These are phyloP conservation scores for Dysphania ambrosioides DNA, from an alignment of 148 eudicot species.

Conservation along the genomic window DNA sequence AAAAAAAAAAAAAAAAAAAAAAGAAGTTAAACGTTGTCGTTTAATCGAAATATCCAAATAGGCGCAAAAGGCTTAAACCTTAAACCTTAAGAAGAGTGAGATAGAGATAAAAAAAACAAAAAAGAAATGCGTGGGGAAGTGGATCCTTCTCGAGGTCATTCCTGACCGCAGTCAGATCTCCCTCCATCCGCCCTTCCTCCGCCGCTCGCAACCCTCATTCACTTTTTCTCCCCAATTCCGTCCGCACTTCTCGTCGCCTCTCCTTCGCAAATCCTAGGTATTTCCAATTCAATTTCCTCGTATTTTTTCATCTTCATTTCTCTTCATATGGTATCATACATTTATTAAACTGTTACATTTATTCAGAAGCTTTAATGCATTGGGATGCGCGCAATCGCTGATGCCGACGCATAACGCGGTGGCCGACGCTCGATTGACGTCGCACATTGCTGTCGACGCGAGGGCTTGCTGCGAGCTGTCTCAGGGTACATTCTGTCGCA, in stretches of 20 bases:
- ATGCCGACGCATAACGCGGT: conserved; percentile 51
- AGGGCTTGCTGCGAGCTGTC: conserved; percentile 68
- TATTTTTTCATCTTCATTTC: neutral
- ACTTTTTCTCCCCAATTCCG: conserved; percentile 20
- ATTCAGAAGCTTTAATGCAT: conserved; percentile 33
- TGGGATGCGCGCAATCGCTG: conserved; percentile 48
- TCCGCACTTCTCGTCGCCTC: conserved; percentile 31
- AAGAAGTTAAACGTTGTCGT: no score
- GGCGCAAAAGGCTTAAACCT: no score
- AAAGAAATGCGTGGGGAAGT: conserved; percentile 39
- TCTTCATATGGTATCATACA: neutral
- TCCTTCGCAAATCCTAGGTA: conserved; percentile 37
- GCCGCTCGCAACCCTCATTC: conserved; percentile 31
- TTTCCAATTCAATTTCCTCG: neutral
- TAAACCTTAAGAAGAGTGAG: neutral
- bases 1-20: no score
- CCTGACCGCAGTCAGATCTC: conserved; percentile 35
- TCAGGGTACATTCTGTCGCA: conserved; percentile 51
- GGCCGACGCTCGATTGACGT: conserved; percentile 49
- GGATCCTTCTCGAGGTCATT: conserved; percentile 41
- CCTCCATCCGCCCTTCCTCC: conserved; percentile 24
- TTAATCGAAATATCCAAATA: no score
- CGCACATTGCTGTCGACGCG: conserved; percentile 41
- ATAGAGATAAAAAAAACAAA: neutral
- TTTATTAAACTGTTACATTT: neutral